Evolutionary conservation across 768 basidiomycete genomes (phyloP).

Genomic region (Panus rudis): DNA sequence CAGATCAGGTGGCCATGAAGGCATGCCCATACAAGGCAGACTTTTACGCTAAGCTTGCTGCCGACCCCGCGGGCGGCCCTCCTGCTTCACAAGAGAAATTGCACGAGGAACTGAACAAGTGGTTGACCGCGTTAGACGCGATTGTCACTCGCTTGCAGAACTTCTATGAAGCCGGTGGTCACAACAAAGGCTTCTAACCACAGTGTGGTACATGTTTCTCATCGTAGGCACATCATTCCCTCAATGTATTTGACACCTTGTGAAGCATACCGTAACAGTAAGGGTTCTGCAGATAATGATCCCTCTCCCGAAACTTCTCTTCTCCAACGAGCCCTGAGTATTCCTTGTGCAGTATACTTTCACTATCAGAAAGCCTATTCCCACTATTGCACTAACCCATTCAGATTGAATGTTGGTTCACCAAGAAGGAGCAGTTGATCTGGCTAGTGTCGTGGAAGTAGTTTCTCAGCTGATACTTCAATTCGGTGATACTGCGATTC

Average conservation of each 20-base stretch:
- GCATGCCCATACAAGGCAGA: constrained; percentile 55
- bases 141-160: constrained; percentile 42
- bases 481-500: too few relatives aligned
- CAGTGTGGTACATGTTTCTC: not conserved
- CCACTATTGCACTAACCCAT: too few relatives aligned
- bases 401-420: too few relatives aligned
- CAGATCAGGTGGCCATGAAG: constrained; percentile 52
- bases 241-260: constrained; percentile 10
- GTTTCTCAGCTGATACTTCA: too few relatives aligned
- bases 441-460: too few relatives aligned
- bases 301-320: too few relatives aligned
- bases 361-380: too few relatives aligned
- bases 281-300: too few relatives aligned
- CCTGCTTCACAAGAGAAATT: constrained; percentile 36
- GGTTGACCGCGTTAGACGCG: constrained; percentile 44
- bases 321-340: too few relatives aligned
- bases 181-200: constrained; percentile 37
- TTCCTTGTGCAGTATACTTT: too few relatives aligned
- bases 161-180: constrained; percentile 36
- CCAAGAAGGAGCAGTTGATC: too few relatives aligned
- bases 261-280: constrained; percentile 4
- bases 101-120: constrained; percentile 39
- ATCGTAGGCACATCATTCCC: constrained; percentile 1
- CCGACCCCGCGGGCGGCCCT: constrained; percentile 27
- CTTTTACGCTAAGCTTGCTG: constrained; percentile 51